Evolutionary conservation across 2,329 filamentous ascomycete species (phyloP).

Genomic region (Epichloe festucae): DNA sequence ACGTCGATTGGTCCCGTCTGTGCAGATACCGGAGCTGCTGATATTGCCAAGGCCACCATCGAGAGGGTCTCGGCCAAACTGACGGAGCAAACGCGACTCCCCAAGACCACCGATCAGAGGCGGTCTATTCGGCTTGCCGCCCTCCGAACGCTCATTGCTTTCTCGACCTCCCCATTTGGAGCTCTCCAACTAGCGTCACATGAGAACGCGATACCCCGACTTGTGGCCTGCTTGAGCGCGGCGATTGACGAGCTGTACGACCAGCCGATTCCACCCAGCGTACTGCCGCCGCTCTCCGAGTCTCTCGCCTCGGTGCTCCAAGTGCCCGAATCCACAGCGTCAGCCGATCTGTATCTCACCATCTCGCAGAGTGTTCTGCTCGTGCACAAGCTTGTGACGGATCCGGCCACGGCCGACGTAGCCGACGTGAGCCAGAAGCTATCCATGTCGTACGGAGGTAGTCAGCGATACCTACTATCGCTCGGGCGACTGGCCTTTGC

Average conservation of each 20-base stretch:
- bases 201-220: slow-evolving; percentile 55
- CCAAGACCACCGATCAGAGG: slow-evolving; percentile 24
- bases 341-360: slow-evolving; percentile 26
- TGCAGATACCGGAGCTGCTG: slow-evolving; percentile 27
- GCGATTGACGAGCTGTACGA: slow-evolving; percentile 67
- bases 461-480: slow-evolving; percentile 70
- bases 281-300: slow-evolving; percentile 15
- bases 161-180: slow-evolving; percentile 50
- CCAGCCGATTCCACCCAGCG: slow-evolving; percentile 30
- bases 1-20: slow-evolving; percentile 54
- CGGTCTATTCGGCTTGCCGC: slow-evolving; percentile 32
- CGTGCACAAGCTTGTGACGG: slow-evolving; percentile 39
- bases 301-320: slow-evolving; percentile 1
- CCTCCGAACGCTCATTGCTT: slow-evolving; percentile 42
- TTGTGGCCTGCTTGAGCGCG: slow-evolving; percentile 50
- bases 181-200: slow-evolving; percentile 54
- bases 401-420: slow-evolving; percentile 29
- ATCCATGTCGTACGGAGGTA: slow-evolving; percentile 53
- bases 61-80: slow-evolving; percentile 52
- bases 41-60: slow-evolving; percentile 37
- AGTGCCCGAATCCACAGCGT: slow-evolving; percentile 10
- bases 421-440: slow-evolving; percentile 61
- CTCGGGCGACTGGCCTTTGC: slow-evolving; percentile 77
- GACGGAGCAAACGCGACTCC: slow-evolving; percentile 35
- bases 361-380: slow-evolving; percentile 36